Evolutionary conservation across 805 yeast genomes (phyloP).

Genomic region (Komagataella populi): DNA sequence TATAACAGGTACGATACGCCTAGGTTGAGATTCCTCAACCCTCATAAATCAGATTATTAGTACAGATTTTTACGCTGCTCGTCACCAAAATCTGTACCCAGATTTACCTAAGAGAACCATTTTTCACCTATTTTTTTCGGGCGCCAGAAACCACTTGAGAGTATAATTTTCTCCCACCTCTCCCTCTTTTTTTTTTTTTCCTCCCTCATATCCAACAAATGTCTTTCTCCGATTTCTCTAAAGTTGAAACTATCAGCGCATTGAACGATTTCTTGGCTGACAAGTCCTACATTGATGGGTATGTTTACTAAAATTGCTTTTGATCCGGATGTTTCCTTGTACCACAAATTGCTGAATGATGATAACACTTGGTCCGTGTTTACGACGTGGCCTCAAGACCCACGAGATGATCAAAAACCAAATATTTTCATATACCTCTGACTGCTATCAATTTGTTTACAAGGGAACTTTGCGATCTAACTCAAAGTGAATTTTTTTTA

Average conservation of each 20-base stretch:
- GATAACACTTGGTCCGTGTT: constrained; percentile 90
- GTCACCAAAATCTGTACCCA: background rate
- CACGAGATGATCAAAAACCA: constrained; percentile 73
- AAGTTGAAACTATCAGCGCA: constrained; percentile 56
- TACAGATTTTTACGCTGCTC: background rate
- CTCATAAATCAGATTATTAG: background rate
- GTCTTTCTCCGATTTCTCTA: constrained; percentile 76
- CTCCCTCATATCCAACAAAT: constrained; percentile 19
- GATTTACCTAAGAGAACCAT: background rate
- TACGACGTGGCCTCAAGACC: constrained; percentile 94
- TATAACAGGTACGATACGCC: background rate
- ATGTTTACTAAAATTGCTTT: constrained; percentile 25
- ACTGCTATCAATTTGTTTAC: background rate
- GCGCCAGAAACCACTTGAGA: background rate
- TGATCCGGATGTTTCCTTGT: background rate
- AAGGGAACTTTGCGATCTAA: background rate
- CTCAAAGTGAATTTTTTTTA: background rate
- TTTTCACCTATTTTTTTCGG: constrained; percentile 1
- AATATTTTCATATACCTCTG: background rate
- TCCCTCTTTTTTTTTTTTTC: background rate
- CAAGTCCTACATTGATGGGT: constrained; percentile 94
- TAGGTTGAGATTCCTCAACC: background rate
- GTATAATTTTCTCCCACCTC: constrained; percentile 1
- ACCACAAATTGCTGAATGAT: constrained; percentile 30
- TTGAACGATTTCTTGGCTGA: constrained; percentile 81